Conservation (phyloP, 2,329 filamentous ascomycete species). For the Blumeria hordei region DNA sequence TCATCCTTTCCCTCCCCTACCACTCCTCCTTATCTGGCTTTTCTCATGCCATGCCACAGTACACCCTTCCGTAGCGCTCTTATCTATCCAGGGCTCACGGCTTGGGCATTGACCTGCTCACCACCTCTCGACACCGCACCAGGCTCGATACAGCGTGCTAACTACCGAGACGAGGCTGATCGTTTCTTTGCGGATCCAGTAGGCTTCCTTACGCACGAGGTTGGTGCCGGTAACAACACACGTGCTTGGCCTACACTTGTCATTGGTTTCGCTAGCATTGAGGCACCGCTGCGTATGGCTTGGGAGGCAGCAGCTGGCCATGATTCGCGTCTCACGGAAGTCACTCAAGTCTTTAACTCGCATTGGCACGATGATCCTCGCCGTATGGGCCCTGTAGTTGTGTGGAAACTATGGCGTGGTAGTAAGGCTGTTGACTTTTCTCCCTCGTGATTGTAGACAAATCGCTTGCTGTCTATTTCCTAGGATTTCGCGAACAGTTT, state of each 20-base stretch:
- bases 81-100: conserved; percentile 46
- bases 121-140: conserved; percentile 50
- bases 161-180: conserved; percentile 75
- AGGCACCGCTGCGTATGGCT: conserved; percentile 22
- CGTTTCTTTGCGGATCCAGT: conserved; percentile 52
- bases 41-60: conserved; percentile 87
- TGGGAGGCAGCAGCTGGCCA: conserved; percentile 16
- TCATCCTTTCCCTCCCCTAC: too few relatives aligned
- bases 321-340: conserved; percentile 20
- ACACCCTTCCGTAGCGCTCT: conserved; percentile 88
- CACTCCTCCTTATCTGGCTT: conserved; percentile 26
- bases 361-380: conserved; percentile 37
- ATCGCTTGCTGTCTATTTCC: too few relatives aligned
- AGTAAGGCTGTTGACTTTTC: too few relatives aligned
- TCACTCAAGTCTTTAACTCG: conserved; percentile 34
- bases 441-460: too few relatives aligned
- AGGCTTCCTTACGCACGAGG: conserved; percentile 25
- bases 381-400: conserved; percentile 29
- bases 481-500: too few relatives aligned
- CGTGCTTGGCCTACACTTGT: conserved; percentile 29
- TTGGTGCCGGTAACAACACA: conserved; percentile 9
- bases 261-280: conserved; percentile 35
- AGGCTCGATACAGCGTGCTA: conserved; percentile 30
- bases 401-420: conserved; percentile 27
- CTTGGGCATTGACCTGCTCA: conserved; percentile 75